A percentile compares a stretch with the other conserved stretches of the same genome.
Evolutionary conservation across 1,284 basidiomycete species (phyloP).

Genomic region (Tilletia horrida): DNA sequence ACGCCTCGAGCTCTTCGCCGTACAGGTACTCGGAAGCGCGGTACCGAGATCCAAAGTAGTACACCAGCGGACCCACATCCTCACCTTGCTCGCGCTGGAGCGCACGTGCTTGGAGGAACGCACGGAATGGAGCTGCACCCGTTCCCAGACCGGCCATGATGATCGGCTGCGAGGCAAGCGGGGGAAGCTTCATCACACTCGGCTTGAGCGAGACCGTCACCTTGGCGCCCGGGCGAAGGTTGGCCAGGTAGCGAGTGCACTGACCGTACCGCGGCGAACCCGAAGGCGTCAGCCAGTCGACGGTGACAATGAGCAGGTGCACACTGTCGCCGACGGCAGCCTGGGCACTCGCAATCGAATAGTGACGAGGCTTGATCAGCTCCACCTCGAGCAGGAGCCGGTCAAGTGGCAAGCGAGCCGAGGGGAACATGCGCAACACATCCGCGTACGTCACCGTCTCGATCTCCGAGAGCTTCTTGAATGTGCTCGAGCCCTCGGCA

Average conservation of each 20-base stretch:
- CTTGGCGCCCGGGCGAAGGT: constrained; percentile 78
- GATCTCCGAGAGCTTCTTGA: constrained; percentile 91
- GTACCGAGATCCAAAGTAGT: constrained; percentile 97
- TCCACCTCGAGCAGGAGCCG: constrained; percentile 77
- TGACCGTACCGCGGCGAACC: constrained; percentile 83
- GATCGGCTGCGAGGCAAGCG: constrained; percentile 77
- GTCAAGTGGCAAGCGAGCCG: constrained; percentile 71
- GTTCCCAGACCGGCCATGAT: constrained; percentile 99
- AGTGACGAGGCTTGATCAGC: constrained; percentile 85
- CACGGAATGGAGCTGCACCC: constrained; percentile 95
- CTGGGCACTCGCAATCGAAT: constrained; percentile 94
- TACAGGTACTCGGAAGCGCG: constrained; percentile 93
- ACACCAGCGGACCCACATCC: constrained; percentile 83
- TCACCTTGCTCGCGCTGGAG: constrained; percentile 72
- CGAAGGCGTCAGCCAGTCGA: constrained; percentile 83
- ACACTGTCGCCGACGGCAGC: constrained; percentile 89
- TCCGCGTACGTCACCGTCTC: constrained; percentile 94
- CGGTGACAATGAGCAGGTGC: constrained; percentile 89
- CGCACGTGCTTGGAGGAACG: constrained; percentile 92
- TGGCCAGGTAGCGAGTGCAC: constrained; percentile 90
- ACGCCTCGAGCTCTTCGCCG: constrained; percentile 73
- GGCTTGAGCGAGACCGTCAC: constrained; percentile 98
- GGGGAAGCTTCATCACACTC: constrained; percentile 97
- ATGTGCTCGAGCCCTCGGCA: constrained; percentile 82
- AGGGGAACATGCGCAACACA: constrained; percentile 73